These are phyloP conservation scores for Mimosa pudica DNA, from an alignment of 306 rosid species.

Conservation along the genomic window DNA sequence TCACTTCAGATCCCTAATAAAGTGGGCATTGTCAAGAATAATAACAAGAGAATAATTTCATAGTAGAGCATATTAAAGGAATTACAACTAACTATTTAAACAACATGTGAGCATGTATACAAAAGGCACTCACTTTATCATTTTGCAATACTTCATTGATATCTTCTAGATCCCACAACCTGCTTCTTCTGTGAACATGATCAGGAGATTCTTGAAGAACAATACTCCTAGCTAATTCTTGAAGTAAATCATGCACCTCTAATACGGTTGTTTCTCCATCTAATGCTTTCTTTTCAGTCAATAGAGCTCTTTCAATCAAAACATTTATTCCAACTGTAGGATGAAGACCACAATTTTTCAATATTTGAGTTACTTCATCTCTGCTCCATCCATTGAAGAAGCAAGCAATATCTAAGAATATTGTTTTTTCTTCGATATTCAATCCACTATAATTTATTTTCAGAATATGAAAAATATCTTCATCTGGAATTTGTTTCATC, in stretches of 20 bases:
- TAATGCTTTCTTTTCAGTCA: not conserved
- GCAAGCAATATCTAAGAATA: not conserved
- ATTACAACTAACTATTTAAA: too few species aligned
- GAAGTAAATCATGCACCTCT: constrained; percentile 1
- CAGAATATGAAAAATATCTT: not conserved
- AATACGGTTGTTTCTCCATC: not conserved
- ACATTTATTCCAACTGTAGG: not conserved
- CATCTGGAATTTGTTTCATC: not conserved
- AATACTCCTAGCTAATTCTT: not conserved
- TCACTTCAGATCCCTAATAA: not conserved
- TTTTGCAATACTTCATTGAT: not conserved
- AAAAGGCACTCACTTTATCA: not conserved
- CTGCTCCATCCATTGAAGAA: not conserved
- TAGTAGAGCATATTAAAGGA: too few species aligned
- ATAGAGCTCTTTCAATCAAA: not conserved
- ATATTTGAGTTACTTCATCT: not conserved
- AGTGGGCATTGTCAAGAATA: too few species aligned
- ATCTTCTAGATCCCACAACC: not conserved
- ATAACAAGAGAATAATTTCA: not conserved
- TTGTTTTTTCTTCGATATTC: not conserved
- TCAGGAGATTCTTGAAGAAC: not conserved
- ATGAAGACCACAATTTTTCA: not conserved
- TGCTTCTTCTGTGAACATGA: not conserved
- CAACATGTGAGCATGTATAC: not conserved
- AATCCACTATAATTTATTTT: not conserved